Percentiles rank a stretch among this genome's conserved stretches.
Evolutionary conservation across 164 flowering plant genomes (phyloP).

Genomic region (Kingdonia uniflora): DNA sequence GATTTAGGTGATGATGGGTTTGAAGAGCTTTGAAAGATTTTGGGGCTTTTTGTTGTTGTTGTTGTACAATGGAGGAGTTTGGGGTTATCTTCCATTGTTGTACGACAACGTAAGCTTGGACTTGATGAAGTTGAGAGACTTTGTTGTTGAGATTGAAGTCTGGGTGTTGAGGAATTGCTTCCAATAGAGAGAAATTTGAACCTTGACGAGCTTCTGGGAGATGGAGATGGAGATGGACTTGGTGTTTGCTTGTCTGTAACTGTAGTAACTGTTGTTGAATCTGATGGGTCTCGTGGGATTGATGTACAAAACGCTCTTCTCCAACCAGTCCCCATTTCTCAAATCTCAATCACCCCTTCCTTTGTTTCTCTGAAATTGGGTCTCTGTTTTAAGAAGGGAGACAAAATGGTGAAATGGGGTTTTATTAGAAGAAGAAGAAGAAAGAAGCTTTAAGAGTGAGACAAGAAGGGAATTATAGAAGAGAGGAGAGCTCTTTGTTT

Average conservation of each 20-base stretch:
- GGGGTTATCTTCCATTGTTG: constrained; percentile 8
- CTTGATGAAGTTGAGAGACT: constrained; percentile 4
- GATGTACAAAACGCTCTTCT: constrained; percentile 85
- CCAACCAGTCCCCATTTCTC: constrained; percentile 83
- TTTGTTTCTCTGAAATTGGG: no score
- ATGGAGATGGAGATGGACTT: constrained; percentile 24
- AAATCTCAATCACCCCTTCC: no score
- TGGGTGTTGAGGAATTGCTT: constrained; percentile 65
- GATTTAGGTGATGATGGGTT: constrained; percentile 72
- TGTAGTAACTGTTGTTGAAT: constrained; percentile 10
- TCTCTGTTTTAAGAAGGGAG: constrained; percentile 15
- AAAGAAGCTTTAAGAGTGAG: constrained; percentile 4
- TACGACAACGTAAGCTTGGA: constrained; percentile 26
- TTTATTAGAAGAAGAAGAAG: not conserved
- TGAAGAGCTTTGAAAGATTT: constrained; percentile 25
- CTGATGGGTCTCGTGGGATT: constrained; percentile 37
- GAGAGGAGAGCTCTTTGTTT: not conserved
- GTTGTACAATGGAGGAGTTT: constrained; percentile 45
- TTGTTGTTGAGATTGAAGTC: constrained; percentile 27
- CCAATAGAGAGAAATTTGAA: constrained; percentile 39
- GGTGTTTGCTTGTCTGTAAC: constrained; percentile 5
- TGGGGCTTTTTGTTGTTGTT: constrained; percentile 25
- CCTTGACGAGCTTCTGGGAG: constrained; percentile 33
- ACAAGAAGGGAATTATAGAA: constrained; percentile 8
- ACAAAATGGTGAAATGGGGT: constrained; percentile 28